phyloP scores from a whole-genome alignment of 306 rosid genomes.

The Alnus rubra region DNA sequence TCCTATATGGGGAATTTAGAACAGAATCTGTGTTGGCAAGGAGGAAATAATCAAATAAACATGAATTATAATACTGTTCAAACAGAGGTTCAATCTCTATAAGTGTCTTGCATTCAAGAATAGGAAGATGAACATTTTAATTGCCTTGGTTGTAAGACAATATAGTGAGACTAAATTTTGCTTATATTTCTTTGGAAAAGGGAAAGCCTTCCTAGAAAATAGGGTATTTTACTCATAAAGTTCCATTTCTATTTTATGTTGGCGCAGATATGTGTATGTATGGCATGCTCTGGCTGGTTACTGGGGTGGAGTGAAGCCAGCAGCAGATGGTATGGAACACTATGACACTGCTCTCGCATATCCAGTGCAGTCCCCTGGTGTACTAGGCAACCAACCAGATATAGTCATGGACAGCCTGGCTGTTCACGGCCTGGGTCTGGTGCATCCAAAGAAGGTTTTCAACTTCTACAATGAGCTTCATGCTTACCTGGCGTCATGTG shows the following conservation, averaged over 20 bases:
- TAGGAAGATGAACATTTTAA: not conserved
- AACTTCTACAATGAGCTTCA: constrained; percentile 94
- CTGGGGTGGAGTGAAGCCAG: constrained; percentile 99
- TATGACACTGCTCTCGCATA: constrained; percentile 82
- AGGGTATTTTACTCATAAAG: not conserved
- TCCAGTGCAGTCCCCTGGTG: constrained; percentile 84
- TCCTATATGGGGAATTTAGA: not conserved
- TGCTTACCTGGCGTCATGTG: constrained; percentile 88
- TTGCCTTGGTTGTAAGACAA: not conserved
- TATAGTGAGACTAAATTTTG: not conserved
- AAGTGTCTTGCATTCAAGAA: not conserved
- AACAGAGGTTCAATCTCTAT: not conserved
- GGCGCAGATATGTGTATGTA: constrained; percentile 71
- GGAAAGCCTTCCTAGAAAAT: not conserved
- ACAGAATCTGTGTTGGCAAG: not conserved
- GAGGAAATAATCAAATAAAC: not conserved
- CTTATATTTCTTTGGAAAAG: not conserved
- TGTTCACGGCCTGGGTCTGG: constrained; percentile 89
- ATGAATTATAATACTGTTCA: not conserved
- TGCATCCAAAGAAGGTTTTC: constrained; percentile 86
- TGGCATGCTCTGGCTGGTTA: constrained; percentile 99
- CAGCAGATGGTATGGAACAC: constrained; percentile 88
- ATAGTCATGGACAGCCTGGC: constrained; percentile 89
- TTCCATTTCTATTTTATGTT: constrained; percentile 16
- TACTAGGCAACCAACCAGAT: constrained; percentile 89